phyloP scores from a whole-genome alignment of 805 yeast genomes.

The Scheffersomyces coipomensis region DNA sequence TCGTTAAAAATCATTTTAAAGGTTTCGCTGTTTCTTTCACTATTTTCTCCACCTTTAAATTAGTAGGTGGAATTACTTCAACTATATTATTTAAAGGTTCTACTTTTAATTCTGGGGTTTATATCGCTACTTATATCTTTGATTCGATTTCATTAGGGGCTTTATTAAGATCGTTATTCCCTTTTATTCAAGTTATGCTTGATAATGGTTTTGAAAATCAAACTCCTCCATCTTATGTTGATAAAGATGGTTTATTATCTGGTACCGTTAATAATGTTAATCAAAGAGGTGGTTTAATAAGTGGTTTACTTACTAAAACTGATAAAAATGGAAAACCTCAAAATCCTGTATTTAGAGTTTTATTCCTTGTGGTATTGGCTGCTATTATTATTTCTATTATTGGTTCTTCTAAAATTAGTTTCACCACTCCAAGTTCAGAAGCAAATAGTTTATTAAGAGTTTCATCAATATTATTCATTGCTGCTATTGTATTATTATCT shows the following conservation, averaged over 20 bases:
- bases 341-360: conserved; percentile 7
- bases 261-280: not conserved
- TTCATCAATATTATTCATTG: conserved; percentile 10
- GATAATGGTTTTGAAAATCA: not conserved
- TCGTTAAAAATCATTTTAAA: not conserved
- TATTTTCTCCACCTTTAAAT: conserved; percentile 8
- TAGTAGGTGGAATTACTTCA: conserved; percentile 12
- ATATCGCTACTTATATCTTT: conserved; percentile 13
- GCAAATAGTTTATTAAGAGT: conserved; percentile 6
- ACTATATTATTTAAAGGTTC: conserved; percentile 7
- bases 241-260: not conserved
- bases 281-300: too few relatives aligned
- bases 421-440: not conserved
- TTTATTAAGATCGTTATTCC: conserved; percentile 8
- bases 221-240: not conserved
- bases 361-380: conserved; percentile 7
- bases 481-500: conserved; percentile 6
- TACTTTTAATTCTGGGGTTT: conserved; percentile 5
- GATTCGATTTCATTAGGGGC: conserved; percentile 14
- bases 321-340: conserved; percentile 1
- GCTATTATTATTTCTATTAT: conserved; percentile 9
- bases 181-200: conserved; percentile 8
- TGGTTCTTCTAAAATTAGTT: conserved; percentile 7
- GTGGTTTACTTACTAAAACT: too few relatives aligned
- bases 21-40: not conserved